phyloP scores from a whole-genome alignment of 805 yeast species.

The Pichia nanzhaoensis region DNA sequence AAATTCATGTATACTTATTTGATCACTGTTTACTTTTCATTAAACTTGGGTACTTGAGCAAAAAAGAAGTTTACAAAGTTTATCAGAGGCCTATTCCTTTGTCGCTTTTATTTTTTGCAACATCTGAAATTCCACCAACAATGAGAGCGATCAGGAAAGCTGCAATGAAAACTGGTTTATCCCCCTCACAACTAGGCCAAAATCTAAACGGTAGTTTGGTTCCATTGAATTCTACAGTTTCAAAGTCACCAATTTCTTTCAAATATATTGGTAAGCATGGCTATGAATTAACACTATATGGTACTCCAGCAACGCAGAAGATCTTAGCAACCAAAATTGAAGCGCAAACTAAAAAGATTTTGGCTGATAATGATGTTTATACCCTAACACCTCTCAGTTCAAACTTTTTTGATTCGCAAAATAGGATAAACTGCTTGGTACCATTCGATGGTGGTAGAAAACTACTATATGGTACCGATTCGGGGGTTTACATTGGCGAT shows the following conservation, averaged over 20 bases:
- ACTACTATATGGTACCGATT: constrained; percentile 82
- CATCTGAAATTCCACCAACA: constrained; percentile 73
- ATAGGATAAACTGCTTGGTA: constrained; percentile 83
- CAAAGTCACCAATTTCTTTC: constrained; percentile 44
- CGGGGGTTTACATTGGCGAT: constrained; percentile 82
- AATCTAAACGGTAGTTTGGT: constrained; percentile 15
- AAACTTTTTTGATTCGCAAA: constrained; percentile 62
- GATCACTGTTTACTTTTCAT: constrained; percentile 86
- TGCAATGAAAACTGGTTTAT: constrained; percentile 31
- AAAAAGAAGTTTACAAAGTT: constrained; percentile 86
- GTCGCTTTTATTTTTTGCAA: constrained; percentile 65
- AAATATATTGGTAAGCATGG: constrained; percentile 48
- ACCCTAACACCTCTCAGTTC: constrained; percentile 70
- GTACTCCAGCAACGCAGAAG: constrained; percentile 61
- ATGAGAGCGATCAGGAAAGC: constrained; percentile 39
- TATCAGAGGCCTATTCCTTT: constrained; percentile 83
- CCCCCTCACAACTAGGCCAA: constrained; percentile 24
- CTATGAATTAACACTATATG: constrained; percentile 46
- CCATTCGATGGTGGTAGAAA: constrained; percentile 94
- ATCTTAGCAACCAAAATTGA: constrained; percentile 75
- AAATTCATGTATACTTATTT: constrained; percentile 76
- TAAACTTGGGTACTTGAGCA: constrained; percentile 77
- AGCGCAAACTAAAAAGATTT: constrained; percentile 68
- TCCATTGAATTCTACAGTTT: constrained; percentile 20
- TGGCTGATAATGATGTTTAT: constrained; percentile 70